phyloP scores from a whole-genome alignment of 1,139 yeast species.

The Meyerozyma athensensis region DNA sequence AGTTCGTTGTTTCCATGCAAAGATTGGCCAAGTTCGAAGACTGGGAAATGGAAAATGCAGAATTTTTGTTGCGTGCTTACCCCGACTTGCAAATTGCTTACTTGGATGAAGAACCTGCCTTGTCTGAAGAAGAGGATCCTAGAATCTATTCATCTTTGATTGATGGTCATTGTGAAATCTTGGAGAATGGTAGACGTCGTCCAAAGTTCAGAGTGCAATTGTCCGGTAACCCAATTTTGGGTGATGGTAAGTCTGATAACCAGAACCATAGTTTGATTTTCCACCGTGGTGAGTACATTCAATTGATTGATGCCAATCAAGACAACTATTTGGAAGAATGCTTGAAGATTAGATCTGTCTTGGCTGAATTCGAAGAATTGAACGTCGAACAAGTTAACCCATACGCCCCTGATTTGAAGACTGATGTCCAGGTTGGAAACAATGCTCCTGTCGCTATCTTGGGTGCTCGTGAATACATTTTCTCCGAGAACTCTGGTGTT shows the following conservation, averaged over 20 bases:
- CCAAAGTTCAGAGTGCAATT: slow-evolving; percentile 97
- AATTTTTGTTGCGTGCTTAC: slow-evolving; percentile 94
- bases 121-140: slow-evolving; percentile 95
- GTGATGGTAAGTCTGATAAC: slow-evolving; percentile 99
- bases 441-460: slow-evolving; percentile 92
- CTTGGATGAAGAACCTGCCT: slow-evolving; percentile 88
- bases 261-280: slow-evolving; percentile 95
- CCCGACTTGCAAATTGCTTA: slow-evolving; percentile 98
- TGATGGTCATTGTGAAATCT: slow-evolving; percentile 97
- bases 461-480: slow-evolving; percentile 99
- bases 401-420: slow-evolving; percentile 58
- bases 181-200: slow-evolving; percentile 98
- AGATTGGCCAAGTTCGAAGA: slow-evolving; percentile 95
- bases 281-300: slow-evolving; percentile 98
- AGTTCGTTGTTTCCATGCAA: slow-evolving; percentile 97
- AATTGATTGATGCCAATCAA: slow-evolving; percentile 97
- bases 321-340: slow-evolving; percentile 98
- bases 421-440: slow-evolving; percentile 29
- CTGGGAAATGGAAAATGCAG: slow-evolving; percentile 97
- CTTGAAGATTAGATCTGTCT: slow-evolving; percentile 92
- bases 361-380: slow-evolving; percentile 97
- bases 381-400: slow-evolving; percentile 82
- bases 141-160: slow-evolving; percentile 93
- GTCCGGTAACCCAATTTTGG: slow-evolving; percentile 97
- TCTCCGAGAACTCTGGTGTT: slow-evolving; percentile 98